These are phyloP conservation scores for Metschnikowia shivogae DNA, from an alignment of 805 yeast species.

Conservation along the genomic window DNA sequence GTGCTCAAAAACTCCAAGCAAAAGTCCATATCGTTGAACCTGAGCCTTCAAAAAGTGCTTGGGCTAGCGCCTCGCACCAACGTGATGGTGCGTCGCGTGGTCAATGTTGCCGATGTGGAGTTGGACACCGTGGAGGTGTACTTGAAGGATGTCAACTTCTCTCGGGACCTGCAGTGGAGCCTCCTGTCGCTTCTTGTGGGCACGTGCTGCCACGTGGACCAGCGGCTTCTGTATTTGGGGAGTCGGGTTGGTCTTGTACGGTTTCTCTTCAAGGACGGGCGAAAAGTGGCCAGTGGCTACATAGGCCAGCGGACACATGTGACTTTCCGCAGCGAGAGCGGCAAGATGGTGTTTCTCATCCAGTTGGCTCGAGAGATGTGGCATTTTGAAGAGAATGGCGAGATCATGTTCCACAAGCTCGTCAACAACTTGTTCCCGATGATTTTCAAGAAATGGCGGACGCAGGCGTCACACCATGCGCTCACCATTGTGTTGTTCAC, in stretches of 20 bases:
- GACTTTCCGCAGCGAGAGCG: slow-evolving; percentile 88
- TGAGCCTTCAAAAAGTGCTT: slow-evolving; percentile 56
- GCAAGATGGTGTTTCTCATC: slow-evolving; percentile 73
- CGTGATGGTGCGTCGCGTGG: slow-evolving; percentile 50
- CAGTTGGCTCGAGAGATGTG: slow-evolving; percentile 96
- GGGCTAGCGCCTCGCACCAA: slow-evolving; percentile 65
- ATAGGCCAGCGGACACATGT: slow-evolving; percentile 71
- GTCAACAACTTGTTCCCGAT: slow-evolving; percentile 90
- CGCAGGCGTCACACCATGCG: slow-evolving; percentile 81
- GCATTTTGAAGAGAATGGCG: slow-evolving; percentile 96
- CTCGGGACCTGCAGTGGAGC: slow-evolving; percentile 93
- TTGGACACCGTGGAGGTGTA: slow-evolving; percentile 81
- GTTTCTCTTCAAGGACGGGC: slow-evolving; percentile 63
- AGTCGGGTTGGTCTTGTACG: slow-evolving; percentile 61
- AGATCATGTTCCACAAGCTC: slow-evolving; percentile 85
- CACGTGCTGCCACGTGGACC: slow-evolving; percentile 63
- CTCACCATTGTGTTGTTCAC: slow-evolving; percentile 88
- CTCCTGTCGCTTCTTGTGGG: slow-evolving; percentile 59
- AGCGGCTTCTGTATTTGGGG: slow-evolving; percentile 58
- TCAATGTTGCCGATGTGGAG: slow-evolving; percentile 46
- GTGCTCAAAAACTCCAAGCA: slow-evolving; percentile 14
- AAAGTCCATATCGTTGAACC: slow-evolving; percentile 48
- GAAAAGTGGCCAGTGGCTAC: slow-evolving; percentile 68
- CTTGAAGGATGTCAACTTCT: slow-evolving; percentile 72
- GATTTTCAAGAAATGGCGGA: slow-evolving; percentile 83